Evolutionary conservation across 306 rosid genomes (phyloP), one percentile per base, ranked within the genome.

Genomic region (Quercus glauca): DNA sequence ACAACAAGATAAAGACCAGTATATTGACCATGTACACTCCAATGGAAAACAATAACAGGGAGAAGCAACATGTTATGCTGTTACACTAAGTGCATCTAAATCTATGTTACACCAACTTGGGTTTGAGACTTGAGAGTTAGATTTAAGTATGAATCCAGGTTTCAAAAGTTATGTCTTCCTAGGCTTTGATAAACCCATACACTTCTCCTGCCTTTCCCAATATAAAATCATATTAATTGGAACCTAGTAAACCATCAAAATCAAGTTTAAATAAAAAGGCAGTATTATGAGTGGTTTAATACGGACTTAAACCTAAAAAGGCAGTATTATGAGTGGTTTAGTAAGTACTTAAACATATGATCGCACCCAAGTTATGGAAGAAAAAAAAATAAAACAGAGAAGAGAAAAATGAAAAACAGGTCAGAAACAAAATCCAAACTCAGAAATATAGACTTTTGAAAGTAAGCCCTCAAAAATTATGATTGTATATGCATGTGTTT

Each of bases 361-460:
- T 5, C 3, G n/a, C 10, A 61, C 35, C n/a, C 37, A 61, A 13
- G 6, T 26, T 5, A 61, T 5, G 19, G 68, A 25, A 15, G 19
- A 11, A 10, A 21, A 25, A 25, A 55, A 74, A 51, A 9, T 18
- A 12, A 71, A 31, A 58, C 2, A 71, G 57, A 81, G 63, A 72
- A 33, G 45, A 41, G 12, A 73, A 77, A 12, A 49, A 49, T n/a
- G 4, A 49, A 49, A 49, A 31, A 31, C 5, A 10, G 11, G 29
- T 37, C 41, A 69, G 73, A 8, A 3, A 69, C 8, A 19, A 33
- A 12, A n/a, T 8, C 20, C 10, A 18, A 29, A 67, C 26, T 3
- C 6, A 29, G 72, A 33, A 15, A 12, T 67, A 31, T 67, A 18
- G 78, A 81, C 26, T 31, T 74, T 35, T 51, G 76, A 60, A 69